Evolutionary conservation across 148 eudicot species (phyloP).

Genomic region (Rhododendron kiyosumense): DNA sequence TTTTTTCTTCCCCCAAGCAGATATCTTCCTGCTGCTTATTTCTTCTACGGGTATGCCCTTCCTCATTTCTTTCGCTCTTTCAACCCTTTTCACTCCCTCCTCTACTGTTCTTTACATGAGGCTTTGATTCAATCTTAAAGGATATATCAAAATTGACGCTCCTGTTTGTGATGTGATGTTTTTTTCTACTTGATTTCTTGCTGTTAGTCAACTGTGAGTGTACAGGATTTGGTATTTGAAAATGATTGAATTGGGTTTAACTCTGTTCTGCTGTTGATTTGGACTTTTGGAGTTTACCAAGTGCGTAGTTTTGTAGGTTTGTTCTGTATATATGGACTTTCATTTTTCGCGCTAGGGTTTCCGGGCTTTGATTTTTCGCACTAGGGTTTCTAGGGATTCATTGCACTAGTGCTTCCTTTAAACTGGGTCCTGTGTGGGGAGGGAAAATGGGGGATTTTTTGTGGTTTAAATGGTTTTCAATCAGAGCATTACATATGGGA

Average conservation of each 20-base stretch:
- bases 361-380: neutral
- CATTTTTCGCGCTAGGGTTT: neutral
- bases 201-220: neutral
- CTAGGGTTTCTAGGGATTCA: neutral
- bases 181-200: neutral
- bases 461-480: neutral
- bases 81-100: neutral
- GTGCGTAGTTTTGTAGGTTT: neutral
- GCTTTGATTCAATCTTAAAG: neutral
- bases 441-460: neutral
- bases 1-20: neutral
- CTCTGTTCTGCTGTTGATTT: neutral
- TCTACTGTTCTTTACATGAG: neutral
- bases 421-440: neutral
- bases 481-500: neutral
- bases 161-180: neutral
- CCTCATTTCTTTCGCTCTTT: neutral
- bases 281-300: neutral
- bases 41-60: neutral
- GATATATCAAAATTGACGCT: neutral
- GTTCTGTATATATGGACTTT: neutral
- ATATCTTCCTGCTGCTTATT: neutral
- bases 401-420: neutral
- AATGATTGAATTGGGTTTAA: neutral
- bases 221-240: neutral